Base-by-base conservation (phyloP, 139 green algal genomes). In the Trebouxia sp. region DNA sequence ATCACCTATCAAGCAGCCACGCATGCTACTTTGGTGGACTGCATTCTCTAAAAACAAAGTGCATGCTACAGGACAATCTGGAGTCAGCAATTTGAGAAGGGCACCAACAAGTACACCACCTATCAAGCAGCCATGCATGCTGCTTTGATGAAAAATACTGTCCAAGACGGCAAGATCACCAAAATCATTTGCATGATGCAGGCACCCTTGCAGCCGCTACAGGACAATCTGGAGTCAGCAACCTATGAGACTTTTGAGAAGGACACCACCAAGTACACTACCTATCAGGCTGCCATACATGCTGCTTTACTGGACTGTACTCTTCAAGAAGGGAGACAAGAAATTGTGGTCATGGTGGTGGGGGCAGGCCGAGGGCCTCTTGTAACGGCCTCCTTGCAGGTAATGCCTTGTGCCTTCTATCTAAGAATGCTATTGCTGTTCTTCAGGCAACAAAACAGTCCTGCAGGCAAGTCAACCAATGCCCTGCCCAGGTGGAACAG, bases 191-290 rank as follows among this genome's bases (percentile, higher is more conserved):
- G 15, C 14, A 1, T 53, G 15, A 45, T 84, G 80, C 91, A 97
- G 85, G 85, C 84, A 12, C 94, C 94, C n/a, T 83, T 98, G 80
- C 94, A 97, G 88, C 94, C 94, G 30, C 83, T 97, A 15, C 93
- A 96, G 87, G 95, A 99, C 88, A 98, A 99, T 87, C 87, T 99
- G 39, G 96, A 99, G 85, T 92, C 82, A 35, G 85, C 90, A 42
- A 99, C 97, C 14, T 99, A 99, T 81, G 97, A 99, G 84, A 96
- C 92, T 6, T 99, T 99, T 88, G 97, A 99, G 85, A 90, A 90
- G 79, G 97, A 99, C 88, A 81, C 78, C 26, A 91, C 80, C 41
- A 99, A 99, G 90, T 99, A 99, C 91, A 80, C 50, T 35, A 83
- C 79, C n/a, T 98, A 98, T 83, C 87, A 96, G 75, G 82, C 94